These are phyloP conservation scores for Straminergon stramineum DNA, from an alignment of 225 moss, liverwort and hornwort species.

Conservation along the genomic window DNA sequence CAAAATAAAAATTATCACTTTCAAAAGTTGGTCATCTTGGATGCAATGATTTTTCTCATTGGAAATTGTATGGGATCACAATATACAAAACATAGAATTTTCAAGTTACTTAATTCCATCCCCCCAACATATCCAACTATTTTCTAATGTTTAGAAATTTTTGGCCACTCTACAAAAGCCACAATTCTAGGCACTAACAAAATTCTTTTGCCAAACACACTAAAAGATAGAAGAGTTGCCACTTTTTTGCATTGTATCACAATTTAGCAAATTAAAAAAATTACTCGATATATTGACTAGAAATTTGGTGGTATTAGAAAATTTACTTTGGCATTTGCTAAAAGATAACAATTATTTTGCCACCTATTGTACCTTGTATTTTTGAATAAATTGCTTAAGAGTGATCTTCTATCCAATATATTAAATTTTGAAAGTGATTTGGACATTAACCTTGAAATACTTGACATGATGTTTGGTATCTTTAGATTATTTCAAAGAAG, in stretches of 20 bases:
- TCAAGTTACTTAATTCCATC: background rate
- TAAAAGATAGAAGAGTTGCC: too few relatives aligned
- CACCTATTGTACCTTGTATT: too few relatives aligned
- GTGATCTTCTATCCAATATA: too few relatives aligned
- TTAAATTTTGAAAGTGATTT: too few relatives aligned
- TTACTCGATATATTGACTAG: background rate
- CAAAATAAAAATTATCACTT: background rate
- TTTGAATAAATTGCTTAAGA: too few relatives aligned
- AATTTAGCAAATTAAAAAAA: background rate
- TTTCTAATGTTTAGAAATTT: background rate
- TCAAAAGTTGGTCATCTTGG: background rate
- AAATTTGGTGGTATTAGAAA: too few relatives aligned
- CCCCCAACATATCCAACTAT: background rate
- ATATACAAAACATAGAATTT: background rate
- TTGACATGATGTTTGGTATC: too few relatives aligned
- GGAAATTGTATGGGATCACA: background rate
- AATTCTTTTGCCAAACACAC: too few relatives aligned
- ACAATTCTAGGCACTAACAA: background rate
- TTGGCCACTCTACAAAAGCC: background rate
- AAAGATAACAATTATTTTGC: too few relatives aligned
- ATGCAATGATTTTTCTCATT: background rate
- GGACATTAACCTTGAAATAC: too few relatives aligned
- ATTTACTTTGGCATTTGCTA: too few relatives aligned
- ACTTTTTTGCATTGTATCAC: background rate
- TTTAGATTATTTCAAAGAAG: too few relatives aligned